A percentile compares a stretch with the other conserved stretches of the same genome.
phyloP scores from a whole-genome alignment of 495 filamentous ascomycete species.

The Aspergillus kassunensis region DNA sequence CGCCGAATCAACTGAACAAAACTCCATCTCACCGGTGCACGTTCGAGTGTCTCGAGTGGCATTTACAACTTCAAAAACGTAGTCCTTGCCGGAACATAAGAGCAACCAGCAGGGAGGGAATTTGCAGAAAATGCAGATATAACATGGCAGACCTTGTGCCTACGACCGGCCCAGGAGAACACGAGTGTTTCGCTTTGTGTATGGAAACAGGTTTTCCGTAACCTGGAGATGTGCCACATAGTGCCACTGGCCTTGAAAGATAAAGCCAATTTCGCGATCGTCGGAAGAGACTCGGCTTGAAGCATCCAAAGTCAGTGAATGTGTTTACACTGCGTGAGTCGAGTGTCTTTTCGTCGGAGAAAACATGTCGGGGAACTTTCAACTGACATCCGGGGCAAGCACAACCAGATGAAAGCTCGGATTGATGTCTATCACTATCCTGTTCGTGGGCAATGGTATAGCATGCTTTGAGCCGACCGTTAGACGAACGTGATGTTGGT shows the following conservation, averaged over 20 bases:
- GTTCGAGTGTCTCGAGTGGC: too few species aligned
- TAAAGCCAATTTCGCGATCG: not conserved
- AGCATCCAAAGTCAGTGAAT: not conserved
- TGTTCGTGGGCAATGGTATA: not conserved
- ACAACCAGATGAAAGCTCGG: not conserved
- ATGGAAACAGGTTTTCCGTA: too few species aligned
- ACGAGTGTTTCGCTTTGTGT: too few species aligned
- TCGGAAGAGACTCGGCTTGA: not conserved
- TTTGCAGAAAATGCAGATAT: too few species aligned
- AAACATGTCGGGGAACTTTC: not conserved
- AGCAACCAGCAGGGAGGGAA: too few species aligned
- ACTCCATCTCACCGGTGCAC: too few species aligned
- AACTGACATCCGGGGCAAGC: not conserved
- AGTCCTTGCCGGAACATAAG: too few species aligned
- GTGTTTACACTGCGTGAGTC: not conserved
- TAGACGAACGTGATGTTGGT: not conserved
- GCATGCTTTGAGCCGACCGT: not conserved
- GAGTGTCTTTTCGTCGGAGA: not conserved
- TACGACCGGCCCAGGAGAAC: too few species aligned
- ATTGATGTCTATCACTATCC: not conserved
- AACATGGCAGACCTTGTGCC: too few species aligned
- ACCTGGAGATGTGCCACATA: not conserved
- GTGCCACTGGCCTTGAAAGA: not conserved
- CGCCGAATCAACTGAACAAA: not conserved
- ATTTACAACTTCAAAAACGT: too few species aligned